A percentile compares a stretch with the other conserved stretches of the same genome.
These are phyloP conservation scores for Aspergillus chevalieri DNA, from an alignment of 2,329 filamentous ascomycete species.

Conservation along the genomic window DNA sequence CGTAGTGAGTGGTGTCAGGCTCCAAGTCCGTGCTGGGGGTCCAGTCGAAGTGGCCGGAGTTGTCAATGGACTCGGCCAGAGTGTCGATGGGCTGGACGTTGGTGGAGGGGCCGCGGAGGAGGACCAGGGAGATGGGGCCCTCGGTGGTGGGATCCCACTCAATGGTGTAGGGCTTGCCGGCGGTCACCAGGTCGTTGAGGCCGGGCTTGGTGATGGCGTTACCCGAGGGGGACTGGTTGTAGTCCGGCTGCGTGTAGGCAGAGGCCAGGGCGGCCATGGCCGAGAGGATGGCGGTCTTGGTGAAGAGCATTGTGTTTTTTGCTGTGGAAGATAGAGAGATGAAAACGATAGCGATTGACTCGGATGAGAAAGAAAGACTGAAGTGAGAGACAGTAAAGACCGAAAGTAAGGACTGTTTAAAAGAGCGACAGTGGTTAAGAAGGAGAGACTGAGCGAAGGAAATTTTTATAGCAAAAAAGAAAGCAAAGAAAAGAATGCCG, in stretches of 20 bases:
- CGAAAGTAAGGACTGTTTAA: no score
- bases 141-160: conserved; percentile 46
- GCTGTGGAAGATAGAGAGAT: no score
- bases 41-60: conserved; percentile 53
- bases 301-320: conserved; percentile 35
- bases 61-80: conserved; percentile 49
- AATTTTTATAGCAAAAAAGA: no score
- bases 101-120: conserved; percentile 53
- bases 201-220: conserved; percentile 52
- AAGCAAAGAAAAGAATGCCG: no score
- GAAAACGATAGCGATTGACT: neutral
- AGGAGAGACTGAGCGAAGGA: no score
- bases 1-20: conserved; percentile 49
- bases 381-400: neutral
- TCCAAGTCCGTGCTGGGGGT: conserved; percentile 46
- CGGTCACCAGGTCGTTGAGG: conserved; percentile 50
- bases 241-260: conserved; percentile 33
- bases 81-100: conserved; percentile 49
- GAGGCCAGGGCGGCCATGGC: conserved; percentile 35
- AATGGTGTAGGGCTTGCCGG: conserved; percentile 51
- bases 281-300: conserved; percentile 29
- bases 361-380: neutral
- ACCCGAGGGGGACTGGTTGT: conserved; percentile 35
- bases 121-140: conserved; percentile 49
- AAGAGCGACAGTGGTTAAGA: no score